Percentiles rank a stretch among this genome's conserved stretches.
These are phyloP conservation scores for Lentinula aciculospora DNA, from an alignment of 768 basidiomycete genomes.

Conservation along the genomic window DNA sequence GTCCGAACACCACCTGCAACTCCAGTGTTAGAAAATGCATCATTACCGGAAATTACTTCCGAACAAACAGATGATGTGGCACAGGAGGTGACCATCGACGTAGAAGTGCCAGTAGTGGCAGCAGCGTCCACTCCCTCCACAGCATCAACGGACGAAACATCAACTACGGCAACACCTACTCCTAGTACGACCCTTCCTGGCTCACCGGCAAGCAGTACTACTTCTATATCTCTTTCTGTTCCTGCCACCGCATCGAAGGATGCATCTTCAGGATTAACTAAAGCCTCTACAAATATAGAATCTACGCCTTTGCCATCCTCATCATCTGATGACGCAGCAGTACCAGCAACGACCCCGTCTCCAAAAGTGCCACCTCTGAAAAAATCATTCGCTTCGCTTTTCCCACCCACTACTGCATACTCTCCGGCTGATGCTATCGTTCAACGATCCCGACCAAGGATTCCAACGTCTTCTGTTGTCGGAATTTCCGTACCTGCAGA, in stretches of 20 bases:
- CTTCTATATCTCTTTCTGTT: slow-evolving; percentile 8
- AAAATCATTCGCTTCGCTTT: slow-evolving; percentile 75
- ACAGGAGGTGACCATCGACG: background rate
- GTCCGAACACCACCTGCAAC: slow-evolving; percentile 9
- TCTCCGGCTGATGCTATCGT: slow-evolving; percentile 23
- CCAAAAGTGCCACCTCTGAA: slow-evolving; percentile 30
- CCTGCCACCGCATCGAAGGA: background rate
- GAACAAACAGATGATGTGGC: slow-evolving; percentile 4
- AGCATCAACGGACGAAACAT: slow-evolving; percentile 31
- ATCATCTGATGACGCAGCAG: slow-evolving; percentile 7
- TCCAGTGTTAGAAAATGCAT: background rate
- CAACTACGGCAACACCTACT: slow-evolving; percentile 46
- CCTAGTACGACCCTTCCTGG: slow-evolving; percentile 41
- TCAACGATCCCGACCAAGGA: slow-evolving; percentile 28
- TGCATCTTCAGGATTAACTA: background rate
- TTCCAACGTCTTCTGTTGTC: slow-evolving; percentile 58
- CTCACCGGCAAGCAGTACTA: slow-evolving; percentile 17
- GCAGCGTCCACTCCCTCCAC: slow-evolving; percentile 5
- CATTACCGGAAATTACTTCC: slow-evolving; percentile 11
- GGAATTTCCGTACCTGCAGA: slow-evolving; percentile 69
- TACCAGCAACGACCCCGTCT: slow-evolving; percentile 13
- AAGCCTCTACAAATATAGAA: background rate
- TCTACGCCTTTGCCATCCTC: slow-evolving; percentile 3
- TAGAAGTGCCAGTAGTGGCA: background rate
- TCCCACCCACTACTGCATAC: slow-evolving; percentile 35